Conservation (phyloP, 306 rosid species). For the Glycine latifolia region DNA sequence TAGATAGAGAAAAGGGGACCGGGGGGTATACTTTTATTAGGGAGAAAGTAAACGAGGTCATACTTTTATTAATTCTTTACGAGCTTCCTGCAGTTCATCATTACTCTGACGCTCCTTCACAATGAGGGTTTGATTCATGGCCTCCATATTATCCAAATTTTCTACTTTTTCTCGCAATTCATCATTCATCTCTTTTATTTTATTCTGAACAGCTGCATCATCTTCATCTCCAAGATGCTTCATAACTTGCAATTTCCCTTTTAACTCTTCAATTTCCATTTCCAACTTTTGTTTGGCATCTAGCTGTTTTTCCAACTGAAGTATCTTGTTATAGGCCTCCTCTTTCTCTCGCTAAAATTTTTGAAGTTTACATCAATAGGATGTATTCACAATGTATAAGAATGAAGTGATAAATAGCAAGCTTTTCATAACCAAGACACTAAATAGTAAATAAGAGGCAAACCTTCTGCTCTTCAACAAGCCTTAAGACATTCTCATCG, state of each 20-base stretch:
- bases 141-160: slow-evolving; percentile 58
- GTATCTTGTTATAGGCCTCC: slow-evolving; percentile 81
- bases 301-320: slow-evolving; percentile 83
- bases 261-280: slow-evolving; percentile 93
- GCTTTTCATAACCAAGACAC: slow-evolving; percentile 34
- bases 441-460: slow-evolving; percentile 22
- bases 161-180: slow-evolving; percentile 69
- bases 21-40: not conserved
- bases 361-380: slow-evolving; percentile 40
- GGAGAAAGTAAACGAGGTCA: slow-evolving; percentile 32
- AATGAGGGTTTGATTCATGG: slow-evolving; percentile 65
- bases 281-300: slow-evolving; percentile 92
- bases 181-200: slow-evolving; percentile 80
- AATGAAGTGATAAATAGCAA: slow-evolving; percentile 7
- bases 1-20: not conserved
- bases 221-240: slow-evolving; percentile 92
- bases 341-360: slow-evolving; percentile 81
- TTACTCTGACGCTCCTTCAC: slow-evolving; percentile 88
- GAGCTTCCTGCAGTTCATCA: slow-evolving; percentile 92
- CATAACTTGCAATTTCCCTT: slow-evolving; percentile 93
- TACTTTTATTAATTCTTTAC: slow-evolving; percentile 73
- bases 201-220: slow-evolving; percentile 80
- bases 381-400: slow-evolving; percentile 23
- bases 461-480: slow-evolving; percentile 94
- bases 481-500: slow-evolving; percentile 79